These are phyloP conservation scores for Galium porrigens DNA, from an alignment of 305 asterid species.

Conservation along the genomic window DNA sequence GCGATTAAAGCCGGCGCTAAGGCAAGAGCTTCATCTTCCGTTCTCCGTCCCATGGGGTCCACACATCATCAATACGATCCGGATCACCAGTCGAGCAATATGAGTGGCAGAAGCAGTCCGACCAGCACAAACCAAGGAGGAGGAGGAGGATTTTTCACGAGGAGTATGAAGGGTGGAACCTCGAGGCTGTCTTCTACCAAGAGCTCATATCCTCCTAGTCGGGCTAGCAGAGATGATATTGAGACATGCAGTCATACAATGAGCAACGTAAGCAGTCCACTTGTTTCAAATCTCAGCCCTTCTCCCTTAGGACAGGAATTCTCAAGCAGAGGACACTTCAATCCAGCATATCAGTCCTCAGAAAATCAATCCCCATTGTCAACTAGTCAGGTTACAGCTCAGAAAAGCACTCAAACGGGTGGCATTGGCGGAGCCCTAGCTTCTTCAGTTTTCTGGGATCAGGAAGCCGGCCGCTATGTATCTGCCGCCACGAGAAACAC, in stretches of 20 bases:
- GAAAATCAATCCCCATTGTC: constrained; percentile 44
- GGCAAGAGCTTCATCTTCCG: constrained; percentile 91
- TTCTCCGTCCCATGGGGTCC: constrained; percentile 56
- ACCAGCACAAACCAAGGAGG: constrained; percentile 44
- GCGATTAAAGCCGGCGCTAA: constrained; percentile 86
- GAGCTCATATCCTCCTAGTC: constrained; percentile 72
- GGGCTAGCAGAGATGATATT: constrained; percentile 61
- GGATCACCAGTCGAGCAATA: constrained; percentile 45
- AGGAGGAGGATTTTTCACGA: constrained; percentile 28
- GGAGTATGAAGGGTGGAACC: constrained; percentile 38
- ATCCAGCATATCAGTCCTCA: constrained; percentile 50
- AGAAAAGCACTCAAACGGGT: constrained; percentile 25
- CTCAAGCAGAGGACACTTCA: constrained; percentile 42
- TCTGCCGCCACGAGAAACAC: constrained; percentile 41
- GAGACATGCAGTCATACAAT: constrained; percentile 53
- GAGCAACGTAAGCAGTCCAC: constrained; percentile 82
- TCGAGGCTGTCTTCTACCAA: constrained; percentile 47
- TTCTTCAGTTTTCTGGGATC: constrained; percentile 85
- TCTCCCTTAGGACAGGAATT: constrained; percentile 33
- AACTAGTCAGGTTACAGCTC: constrained; percentile 21
- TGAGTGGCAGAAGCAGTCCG: constrained; percentile 75
- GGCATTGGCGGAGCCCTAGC: constrained; percentile 25
- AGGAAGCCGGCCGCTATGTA: constrained; percentile 65
- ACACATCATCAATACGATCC: constrained; percentile 40
- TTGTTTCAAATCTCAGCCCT: constrained; percentile 37